Base-by-base conservation (phyloP, 768 basidiomycete species). In the Amylocystis lapponica region DNA sequence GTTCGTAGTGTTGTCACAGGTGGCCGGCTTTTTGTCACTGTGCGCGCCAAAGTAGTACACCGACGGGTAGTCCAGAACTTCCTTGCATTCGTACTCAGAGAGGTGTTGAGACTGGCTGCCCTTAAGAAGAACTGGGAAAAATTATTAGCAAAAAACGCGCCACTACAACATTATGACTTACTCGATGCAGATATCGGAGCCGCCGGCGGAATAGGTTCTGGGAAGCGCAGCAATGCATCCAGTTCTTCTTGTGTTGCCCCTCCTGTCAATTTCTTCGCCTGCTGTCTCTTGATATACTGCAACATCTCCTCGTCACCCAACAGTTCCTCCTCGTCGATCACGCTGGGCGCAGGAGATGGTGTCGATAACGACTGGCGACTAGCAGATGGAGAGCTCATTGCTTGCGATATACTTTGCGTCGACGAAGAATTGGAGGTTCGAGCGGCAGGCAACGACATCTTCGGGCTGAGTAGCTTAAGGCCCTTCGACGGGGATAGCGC, bases 251-350 rank as follows among this genome's bases (percentile, higher is more conserved):
- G 88, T 25, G 80, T 83, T 7, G 89, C 83, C 22, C 91, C 91
- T 11, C 75, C 72, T 9, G 88, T 84, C 49, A 92, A 61, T 63
- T 85, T 90, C 70, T 92, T 92, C 29, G 88, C 79, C 53, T 92
- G 86, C 51, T 96, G 89, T 20, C 93, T 78, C 51, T 81, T 79
- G 50, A 97, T 88, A 63, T 95, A 99, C 46, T 86, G 83, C 57
- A 87, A 65, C 96, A 99, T 99, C 67, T 99, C 96, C 48, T 96
- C 93, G 58, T 99, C 96, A 13, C 89, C 96, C 14, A 86, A 66
- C 6, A 85, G 39, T 60, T 94, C 89, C 49, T 94, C 91, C 46
- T 94, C 93, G 46, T 90, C 90, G 3, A 86, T 69, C 2, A 76
- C 69, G 52, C 79, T 82, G 21, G 83, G 83, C 5, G 76, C 79